Evolutionary conservation across 2,329 filamentous ascomycete species (phyloP).

Genomic region (Juglanconis juglandina): DNA sequence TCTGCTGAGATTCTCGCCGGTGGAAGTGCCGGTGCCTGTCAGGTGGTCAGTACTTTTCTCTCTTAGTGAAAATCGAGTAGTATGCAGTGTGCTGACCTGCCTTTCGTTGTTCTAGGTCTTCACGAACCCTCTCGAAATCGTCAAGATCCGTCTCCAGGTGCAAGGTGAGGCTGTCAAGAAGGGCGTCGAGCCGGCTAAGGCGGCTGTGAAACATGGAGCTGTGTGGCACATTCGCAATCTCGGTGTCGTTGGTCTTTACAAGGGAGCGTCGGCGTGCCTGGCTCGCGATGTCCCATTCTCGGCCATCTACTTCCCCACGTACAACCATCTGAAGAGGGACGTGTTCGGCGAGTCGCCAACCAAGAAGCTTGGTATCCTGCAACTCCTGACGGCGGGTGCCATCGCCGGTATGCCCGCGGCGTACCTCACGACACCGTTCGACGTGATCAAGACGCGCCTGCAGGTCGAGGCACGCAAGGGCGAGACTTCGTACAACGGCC

Average conservation of each 20-base stretch:
- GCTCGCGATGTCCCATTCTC: slow-evolving; percentile 97
- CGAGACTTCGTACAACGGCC: slow-evolving; percentile 79
- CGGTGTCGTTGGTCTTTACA: slow-evolving; percentile 91
- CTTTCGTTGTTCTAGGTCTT: slow-evolving; percentile 62
- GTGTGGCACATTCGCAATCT: slow-evolving; percentile 98
- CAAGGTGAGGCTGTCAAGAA: slow-evolving; percentile 92
- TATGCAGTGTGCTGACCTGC: not conserved
- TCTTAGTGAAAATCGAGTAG: not conserved
- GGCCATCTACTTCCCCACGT: slow-evolving; percentile 97
- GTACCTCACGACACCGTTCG: slow-evolving; percentile 94
- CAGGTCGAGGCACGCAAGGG: slow-evolving; percentile 98
- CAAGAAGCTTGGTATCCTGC: slow-evolving; percentile 84
- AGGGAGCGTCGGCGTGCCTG: slow-evolving; percentile 90
- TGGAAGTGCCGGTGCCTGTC: slow-evolving; percentile 85
- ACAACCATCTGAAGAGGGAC: slow-evolving; percentile 90
- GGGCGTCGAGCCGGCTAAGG: slow-evolving; percentile 55
- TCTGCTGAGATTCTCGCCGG: slow-evolving; percentile 78
- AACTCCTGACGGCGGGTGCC: slow-evolving; percentile 89
- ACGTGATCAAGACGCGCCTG: slow-evolving; percentile 98
- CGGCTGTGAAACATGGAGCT: slow-evolving; percentile 80
- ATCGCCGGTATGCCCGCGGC: slow-evolving; percentile 90
- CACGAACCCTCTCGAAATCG: slow-evolving; percentile 96
- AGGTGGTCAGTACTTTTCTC: slow-evolving; percentile 73
- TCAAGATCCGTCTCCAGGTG: slow-evolving; percentile 97
- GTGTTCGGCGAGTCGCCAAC: slow-evolving; percentile 84